Evolutionary conservation across 768 basidiomycete genomes (phyloP), one percentile per base, ranked within the genome.

Genomic region (Rhizopogon sp.): DNA sequence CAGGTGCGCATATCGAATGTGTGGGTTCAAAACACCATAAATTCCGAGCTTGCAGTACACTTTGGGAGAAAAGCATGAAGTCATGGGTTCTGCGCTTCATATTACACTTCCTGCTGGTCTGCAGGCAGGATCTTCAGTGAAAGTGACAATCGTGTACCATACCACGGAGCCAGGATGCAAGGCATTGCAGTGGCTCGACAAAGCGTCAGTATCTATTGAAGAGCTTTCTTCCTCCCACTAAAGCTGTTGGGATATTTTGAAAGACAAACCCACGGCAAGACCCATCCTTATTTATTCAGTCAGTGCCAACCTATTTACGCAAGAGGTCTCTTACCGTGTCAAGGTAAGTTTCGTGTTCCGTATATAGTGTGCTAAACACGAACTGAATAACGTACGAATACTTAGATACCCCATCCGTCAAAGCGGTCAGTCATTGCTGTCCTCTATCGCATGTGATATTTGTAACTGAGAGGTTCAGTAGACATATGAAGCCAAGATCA

Each of bases 241-340:
- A 52, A 50, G 16, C 41, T 25, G 20, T 14, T 45, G 16, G 25
- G 50, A 44, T 20, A 29, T 28, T 46, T 29, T 39, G 33, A 50
- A 25, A 90, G 90, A 56, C 86, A 93, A 71, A 97, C 93, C 0
- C 89, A 90, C 56, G 92, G 92, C 7, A 92, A 92, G 60, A 73
- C 74, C 17, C 88, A 89, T 66, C 87, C 91, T 0, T 97, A 88
- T 71, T 70, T 98, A 14, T 98, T 94, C 74, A 93, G 90, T 56
- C 95, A 97, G 63, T 91, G 88, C 63, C 93, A 97, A 60, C 91
- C 95, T 3, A 96, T 94, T 60, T 87, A 95, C 64, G 89, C 89
- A 2, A 83, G 94, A 29, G 79, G 85, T 3, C 70, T 96, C 41
- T 79, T 82, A 0, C 94, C 93, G 2, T 64, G 92, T 55, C 93